Evolutionary conservation across 2,329 filamentous ascomycete species (phyloP).

Genomic region (Aspergillus phoenicis): DNA sequence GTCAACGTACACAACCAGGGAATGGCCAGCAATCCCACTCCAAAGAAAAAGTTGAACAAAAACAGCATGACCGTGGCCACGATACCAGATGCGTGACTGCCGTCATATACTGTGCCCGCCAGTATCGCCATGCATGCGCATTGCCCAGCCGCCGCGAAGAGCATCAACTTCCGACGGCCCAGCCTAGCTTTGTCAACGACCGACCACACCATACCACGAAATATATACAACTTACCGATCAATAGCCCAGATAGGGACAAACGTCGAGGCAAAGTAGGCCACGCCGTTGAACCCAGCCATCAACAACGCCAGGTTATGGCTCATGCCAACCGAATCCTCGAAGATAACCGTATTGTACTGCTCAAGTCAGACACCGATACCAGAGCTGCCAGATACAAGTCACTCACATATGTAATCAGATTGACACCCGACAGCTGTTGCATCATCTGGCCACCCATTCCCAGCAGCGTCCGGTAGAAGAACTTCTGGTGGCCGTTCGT

Average conservation of each 20-base stretch:
- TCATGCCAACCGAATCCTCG: slow-evolving; percentile 49
- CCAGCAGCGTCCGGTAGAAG: slow-evolving; percentile 29
- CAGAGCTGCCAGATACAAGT: not conserved
- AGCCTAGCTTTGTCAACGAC: slow-evolving; percentile 20
- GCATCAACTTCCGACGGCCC: slow-evolving; percentile 63
- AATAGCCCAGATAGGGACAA: slow-evolving; percentile 44
- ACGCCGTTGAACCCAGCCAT: slow-evolving; percentile 47
- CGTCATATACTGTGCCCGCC: slow-evolving; percentile 48
- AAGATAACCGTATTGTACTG: slow-evolving; percentile 49
- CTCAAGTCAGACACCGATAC: not conserved
- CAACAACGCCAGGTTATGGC: slow-evolving; percentile 39
- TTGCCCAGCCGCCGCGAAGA: slow-evolving; percentile 58
- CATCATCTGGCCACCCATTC: slow-evolving; percentile 37
- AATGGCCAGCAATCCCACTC: slow-evolving; percentile 50
- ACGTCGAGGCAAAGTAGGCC: slow-evolving; percentile 43
- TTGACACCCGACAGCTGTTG: slow-evolving; percentile 37
- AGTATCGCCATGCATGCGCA: slow-evolving; percentile 53
- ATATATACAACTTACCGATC: slow-evolving; percentile 27
- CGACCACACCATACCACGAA: not conserved
- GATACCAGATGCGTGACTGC: slow-evolving; percentile 42
- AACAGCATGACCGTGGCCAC: slow-evolving; percentile 56
- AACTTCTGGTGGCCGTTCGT: slow-evolving; percentile 30
- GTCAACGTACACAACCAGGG: slow-evolving; percentile 41
- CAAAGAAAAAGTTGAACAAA: slow-evolving; percentile 58
- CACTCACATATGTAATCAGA: slow-evolving; percentile 31